These are phyloP conservation scores for Botryosphaeria dothidea DNA, from an alignment of 2,329 filamentous ascomycete genomes.

Conservation along the genomic window DNA sequence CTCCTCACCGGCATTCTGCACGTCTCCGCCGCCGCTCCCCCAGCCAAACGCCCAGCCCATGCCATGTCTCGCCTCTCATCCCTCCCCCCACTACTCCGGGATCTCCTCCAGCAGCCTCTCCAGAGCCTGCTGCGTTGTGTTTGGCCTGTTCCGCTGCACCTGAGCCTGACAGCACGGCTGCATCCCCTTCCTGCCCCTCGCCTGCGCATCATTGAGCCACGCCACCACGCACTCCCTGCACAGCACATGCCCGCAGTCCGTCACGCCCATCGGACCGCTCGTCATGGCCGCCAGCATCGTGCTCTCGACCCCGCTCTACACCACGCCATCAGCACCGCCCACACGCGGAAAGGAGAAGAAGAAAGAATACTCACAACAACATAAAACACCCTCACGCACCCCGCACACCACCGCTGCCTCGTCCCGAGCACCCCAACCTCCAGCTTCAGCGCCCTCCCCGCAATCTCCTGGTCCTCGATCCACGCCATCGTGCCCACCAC, in stretches of 20 bases:
- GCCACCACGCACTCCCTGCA: background rate
- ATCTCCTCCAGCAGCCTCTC: background rate
- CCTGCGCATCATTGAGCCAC: background rate
- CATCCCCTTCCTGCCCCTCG: background rate
- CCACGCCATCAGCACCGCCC: background rate
- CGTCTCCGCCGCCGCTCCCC: too few relatives aligned
- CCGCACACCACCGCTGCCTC: background rate
- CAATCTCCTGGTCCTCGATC: slow-evolving; percentile 2
- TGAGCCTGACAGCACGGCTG: background rate
- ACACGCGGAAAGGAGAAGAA: background rate
- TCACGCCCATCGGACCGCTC: background rate
- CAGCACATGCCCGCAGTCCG: background rate
- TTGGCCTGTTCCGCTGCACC: too few relatives aligned
- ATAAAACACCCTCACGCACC: background rate
- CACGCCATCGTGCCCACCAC: background rate
- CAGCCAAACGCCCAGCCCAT: too few relatives aligned
- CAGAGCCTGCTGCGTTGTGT: too few relatives aligned
- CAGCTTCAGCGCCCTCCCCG: background rate
- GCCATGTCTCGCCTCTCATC: background rate
- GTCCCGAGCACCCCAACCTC: background rate
- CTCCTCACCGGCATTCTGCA: too few relatives aligned
- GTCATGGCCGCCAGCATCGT: too few relatives aligned
- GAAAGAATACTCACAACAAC: background rate
- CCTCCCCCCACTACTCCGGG: background rate
- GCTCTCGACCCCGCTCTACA: background rate